These are phyloP conservation scores for Amylostereum chailletii DNA, from an alignment of 1,284 basidiomycete genomes.

Conservation along the genomic window DNA sequence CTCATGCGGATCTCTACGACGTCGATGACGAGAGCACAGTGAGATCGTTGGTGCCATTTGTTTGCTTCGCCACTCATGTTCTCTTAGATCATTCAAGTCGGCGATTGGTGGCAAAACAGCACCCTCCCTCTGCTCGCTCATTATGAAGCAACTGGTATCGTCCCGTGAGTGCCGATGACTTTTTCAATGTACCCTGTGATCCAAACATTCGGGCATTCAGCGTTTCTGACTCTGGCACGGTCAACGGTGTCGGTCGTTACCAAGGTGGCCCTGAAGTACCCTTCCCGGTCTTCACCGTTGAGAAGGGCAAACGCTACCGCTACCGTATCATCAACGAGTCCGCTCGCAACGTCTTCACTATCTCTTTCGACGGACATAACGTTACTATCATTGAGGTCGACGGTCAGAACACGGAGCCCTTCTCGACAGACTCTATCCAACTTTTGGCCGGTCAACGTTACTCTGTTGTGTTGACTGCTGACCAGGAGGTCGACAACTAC, in stretches of 20 bases:
- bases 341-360: conserved; percentile 21
- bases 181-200: no score
- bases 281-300: conserved; percentile 29
- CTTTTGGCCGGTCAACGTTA: conserved; percentile 45
- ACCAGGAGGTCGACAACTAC: conserved; percentile 9
- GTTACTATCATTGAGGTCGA: conserved; percentile 44
- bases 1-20: neutral
- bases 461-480: conserved; percentile 39
- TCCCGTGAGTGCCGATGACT: neutral
- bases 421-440: conserved; percentile 31
- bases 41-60: neutral
- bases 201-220: neutral
- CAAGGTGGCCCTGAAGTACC: conserved; percentile 26
- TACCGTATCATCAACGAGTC: conserved; percentile 42
- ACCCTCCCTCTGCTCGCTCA: neutral
- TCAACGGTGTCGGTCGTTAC: neutral
- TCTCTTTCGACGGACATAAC: conserved; percentile 38
- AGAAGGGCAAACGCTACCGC: conserved; percentile 42
- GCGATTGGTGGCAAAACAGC: neutral
- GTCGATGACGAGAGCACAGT: neutral
- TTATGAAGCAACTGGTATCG: neutral
- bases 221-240: neutral
- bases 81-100: neutral
- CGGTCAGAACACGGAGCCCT: conserved; percentile 34
- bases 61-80: neutral